A percentile compares a stretch with the other conserved stretches of the same genome.
Conservation (phyloP, 306 rosid species). For the Gynostemma pentaphyllum region DNA sequence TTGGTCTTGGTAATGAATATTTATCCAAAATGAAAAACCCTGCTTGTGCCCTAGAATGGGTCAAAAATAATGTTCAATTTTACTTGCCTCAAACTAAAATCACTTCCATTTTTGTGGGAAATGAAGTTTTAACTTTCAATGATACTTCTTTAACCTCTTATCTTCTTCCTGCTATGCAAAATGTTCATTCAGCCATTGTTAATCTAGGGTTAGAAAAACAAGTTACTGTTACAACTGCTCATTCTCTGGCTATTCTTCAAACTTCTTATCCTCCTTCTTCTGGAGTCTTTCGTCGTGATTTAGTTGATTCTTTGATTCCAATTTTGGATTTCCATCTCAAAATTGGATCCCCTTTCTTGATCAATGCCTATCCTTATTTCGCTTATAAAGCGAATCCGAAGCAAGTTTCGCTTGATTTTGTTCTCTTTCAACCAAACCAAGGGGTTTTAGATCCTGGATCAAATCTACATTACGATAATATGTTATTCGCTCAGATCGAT, state of each 20-base stretch:
- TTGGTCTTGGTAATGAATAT: slow-evolving; percentile 71
- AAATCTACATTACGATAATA: slow-evolving; percentile 76
- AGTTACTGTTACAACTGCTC: slow-evolving; percentile 60
- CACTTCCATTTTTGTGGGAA: slow-evolving; percentile 80
- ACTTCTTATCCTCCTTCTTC: slow-evolving; percentile 82
- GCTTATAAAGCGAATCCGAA: slow-evolving; percentile 76
- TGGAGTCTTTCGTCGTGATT: slow-evolving; percentile 66
- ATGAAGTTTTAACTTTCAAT: slow-evolving; percentile 81
- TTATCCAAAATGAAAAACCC: slow-evolving; percentile 55
- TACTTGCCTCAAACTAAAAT: slow-evolving; percentile 67
- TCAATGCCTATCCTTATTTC: slow-evolving; percentile 94
- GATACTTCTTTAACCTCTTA: slow-evolving; percentile 42
- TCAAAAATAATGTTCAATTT: slow-evolving; percentile 59
- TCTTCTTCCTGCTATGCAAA: slow-evolving; percentile 84
- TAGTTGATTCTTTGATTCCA: slow-evolving; percentile 37
- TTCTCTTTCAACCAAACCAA: slow-evolving; percentile 69
- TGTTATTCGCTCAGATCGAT: slow-evolving; percentile 90
- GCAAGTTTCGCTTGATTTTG: slow-evolving; percentile 58
- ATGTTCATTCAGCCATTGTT: slow-evolving; percentile 59
- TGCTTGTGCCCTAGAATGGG: slow-evolving; percentile 52
- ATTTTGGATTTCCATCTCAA: slow-evolving; percentile 62
- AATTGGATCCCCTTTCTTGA: slow-evolving; percentile 78
- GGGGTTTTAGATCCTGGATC: slow-evolving; percentile 59
- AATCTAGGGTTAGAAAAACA: slow-evolving; percentile 52
- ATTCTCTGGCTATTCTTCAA: slow-evolving; percentile 61